These are phyloP conservation scores for Citrus maxima DNA, from an alignment of 345 rosid species.

Conservation along the genomic window DNA sequence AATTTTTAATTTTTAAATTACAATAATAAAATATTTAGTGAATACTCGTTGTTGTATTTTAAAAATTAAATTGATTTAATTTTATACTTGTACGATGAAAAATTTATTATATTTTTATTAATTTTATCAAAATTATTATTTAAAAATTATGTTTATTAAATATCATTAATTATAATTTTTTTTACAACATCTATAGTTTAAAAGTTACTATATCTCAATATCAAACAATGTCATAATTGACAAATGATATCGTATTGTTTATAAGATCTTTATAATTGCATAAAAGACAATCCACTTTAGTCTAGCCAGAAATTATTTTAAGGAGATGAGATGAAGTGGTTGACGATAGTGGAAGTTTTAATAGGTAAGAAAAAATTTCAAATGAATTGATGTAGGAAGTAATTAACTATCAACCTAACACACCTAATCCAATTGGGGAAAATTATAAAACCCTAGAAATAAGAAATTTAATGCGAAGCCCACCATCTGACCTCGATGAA, in stretches of 20 bases:
- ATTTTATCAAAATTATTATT: too few relatives aligned
- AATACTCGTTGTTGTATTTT: rapidly evolving
- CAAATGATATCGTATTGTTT: too few relatives aligned
- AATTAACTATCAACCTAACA: constrained; percentile 24
- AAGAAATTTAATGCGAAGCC: neutral
- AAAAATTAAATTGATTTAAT: too few relatives aligned
- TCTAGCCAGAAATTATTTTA: too few relatives aligned
- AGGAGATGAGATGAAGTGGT: neutral
- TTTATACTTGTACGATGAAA: too few relatives aligned
- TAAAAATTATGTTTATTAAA: too few relatives aligned
- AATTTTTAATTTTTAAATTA: rapidly evolving
- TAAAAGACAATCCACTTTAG: too few relatives aligned
- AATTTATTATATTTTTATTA: too few relatives aligned
- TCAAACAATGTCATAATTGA: too few relatives aligned
- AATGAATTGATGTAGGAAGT: neutral
- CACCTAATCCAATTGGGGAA: constrained; percentile 18
- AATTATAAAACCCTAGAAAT: neutral
- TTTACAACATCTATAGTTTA: rapidly evolving
- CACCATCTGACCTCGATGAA: constrained; percentile 3
- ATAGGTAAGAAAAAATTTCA: neutral
- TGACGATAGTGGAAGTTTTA: neutral
- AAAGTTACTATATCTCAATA: too few relatives aligned
- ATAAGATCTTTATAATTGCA: too few relatives aligned
- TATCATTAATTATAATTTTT: too few relatives aligned
- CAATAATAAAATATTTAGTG: rapidly evolving